Percentiles rank a stretch among this genome's conserved stretches.
Evolutionary conservation across 495 filamentous ascomycete genomes (phyloP).

Genomic region (Neurospora tetrasperma): DNA sequence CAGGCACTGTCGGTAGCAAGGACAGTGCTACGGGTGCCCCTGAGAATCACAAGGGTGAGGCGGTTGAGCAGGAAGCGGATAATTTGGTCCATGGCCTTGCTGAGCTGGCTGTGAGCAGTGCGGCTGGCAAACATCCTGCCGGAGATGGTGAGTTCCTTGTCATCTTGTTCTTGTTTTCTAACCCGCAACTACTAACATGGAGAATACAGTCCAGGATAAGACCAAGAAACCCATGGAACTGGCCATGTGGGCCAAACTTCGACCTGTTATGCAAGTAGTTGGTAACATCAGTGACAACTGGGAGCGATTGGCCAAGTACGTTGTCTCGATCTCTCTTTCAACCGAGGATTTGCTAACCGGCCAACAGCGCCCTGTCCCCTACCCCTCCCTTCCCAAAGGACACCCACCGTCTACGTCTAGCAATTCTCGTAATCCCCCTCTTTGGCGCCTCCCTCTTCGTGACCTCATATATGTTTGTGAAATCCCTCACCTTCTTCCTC

Average conservation of each 20-base stretch:
- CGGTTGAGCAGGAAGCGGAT: slow-evolving; percentile 74
- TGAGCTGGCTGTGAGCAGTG: slow-evolving; percentile 62
- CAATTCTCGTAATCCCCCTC: slow-evolving; percentile 46
- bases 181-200: slow-evolving; percentile 1
- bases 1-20: slow-evolving; percentile 62
- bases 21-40: slow-evolving; percentile 74
- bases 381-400: slow-evolving; percentile 65
- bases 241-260: slow-evolving; percentile 64
- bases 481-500: slow-evolving; percentile 51
- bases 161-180: slow-evolving; percentile 51
- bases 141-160: slow-evolving; percentile 33
- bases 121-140: slow-evolving; percentile 60
- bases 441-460: slow-evolving; percentile 50
- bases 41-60: slow-evolving; percentile 77
- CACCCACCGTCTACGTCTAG: slow-evolving; percentile 51
- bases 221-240: slow-evolving; percentile 76
- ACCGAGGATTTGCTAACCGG: no score
- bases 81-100: slow-evolving; percentile 73
- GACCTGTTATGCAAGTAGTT: slow-evolving; percentile 66
- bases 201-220: slow-evolving; percentile 45
- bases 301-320: slow-evolving; percentile 71
- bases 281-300: slow-evolving; percentile 67
- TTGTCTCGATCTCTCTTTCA: background rate
- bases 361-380: slow-evolving; percentile 53
- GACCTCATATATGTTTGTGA: slow-evolving; percentile 65